These are phyloP conservation scores for Ajuga chamaepitys DNA, from an alignment of 257 asterid species.

Conservation along the genomic window DNA sequence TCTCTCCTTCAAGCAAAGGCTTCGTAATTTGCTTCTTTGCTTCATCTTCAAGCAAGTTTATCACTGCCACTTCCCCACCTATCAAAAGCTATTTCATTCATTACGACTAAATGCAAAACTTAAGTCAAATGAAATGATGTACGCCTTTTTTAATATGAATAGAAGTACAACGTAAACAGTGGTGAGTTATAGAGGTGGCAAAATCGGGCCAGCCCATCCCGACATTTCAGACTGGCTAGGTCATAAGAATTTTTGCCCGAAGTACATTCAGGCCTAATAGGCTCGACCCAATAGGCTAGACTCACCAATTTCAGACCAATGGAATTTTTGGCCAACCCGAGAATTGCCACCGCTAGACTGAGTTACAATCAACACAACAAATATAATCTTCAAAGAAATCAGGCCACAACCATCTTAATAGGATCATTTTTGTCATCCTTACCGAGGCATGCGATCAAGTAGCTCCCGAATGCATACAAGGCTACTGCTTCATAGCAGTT, in stretches of 20 bases:
- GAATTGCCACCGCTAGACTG: too few relatives aligned
- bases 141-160: not conserved
- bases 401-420: not conserved
- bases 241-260: too few relatives aligned
- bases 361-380: not conserved
- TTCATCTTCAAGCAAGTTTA: slow-evolving; percentile 64
- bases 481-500: slow-evolving; percentile 96
- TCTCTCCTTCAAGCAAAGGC: slow-evolving; percentile 61
- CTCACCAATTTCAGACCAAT: too few relatives aligned
- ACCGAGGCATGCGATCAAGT: slow-evolving; percentile 96
- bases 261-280: too few relatives aligned
- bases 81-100: slow-evolving; percentile 4
- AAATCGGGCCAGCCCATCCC: too few relatives aligned
- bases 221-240: too few relatives aligned
- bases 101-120: not conserved
- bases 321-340: too few relatives aligned
- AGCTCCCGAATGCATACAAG: slow-evolving; percentile 92
- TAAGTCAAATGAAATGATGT: not conserved
- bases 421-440: slow-evolving; percentile 15
- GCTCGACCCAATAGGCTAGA: too few relatives aligned
- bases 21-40: slow-evolving; percentile 38
- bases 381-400: not conserved
- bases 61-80: slow-evolving; percentile 78
- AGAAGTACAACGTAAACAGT: not conserved
- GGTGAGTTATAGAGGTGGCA: not conserved